Conservation (phyloP, 371 early-diverging fungal genomes). For the Dinochytrium kinnereticum region DNA sequence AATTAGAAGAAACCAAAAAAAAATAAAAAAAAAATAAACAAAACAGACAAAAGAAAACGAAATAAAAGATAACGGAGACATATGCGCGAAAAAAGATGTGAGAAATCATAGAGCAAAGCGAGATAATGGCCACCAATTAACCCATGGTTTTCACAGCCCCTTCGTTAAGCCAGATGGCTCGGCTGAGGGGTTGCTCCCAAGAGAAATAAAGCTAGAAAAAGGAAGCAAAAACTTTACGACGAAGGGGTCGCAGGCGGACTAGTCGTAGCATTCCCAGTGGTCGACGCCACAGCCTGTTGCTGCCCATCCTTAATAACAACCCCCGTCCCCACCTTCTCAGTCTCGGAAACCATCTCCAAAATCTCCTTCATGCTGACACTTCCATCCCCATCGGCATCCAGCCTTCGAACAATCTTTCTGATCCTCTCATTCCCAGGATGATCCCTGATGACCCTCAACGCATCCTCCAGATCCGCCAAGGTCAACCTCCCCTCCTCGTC, state of each 20-base stretch:
- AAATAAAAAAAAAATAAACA: too few species aligned
- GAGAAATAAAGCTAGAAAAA: too few species aligned
- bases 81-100: too few species aligned
- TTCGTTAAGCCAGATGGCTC: too few species aligned
- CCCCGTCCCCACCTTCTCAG: conserved; percentile 43
- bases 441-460: conserved; percentile 65
- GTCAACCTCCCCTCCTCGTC: conserved; percentile 62
- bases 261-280: background rate
- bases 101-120: too few species aligned
- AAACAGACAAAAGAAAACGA: too few species aligned
- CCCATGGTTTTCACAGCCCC: too few species aligned
- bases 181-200: too few species aligned
- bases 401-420: conserved; percentile 66
- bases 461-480: conserved; percentile 65
- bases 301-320: conserved; percentile 27
- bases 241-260: background rate
- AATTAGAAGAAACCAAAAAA: too few species aligned
- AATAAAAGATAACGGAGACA: too few species aligned
- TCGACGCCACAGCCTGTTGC: background rate
- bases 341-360: conserved; percentile 41
- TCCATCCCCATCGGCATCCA: conserved; percentile 69
- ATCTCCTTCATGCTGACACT: conserved; percentile 51
- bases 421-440: conserved; percentile 68
- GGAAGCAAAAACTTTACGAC: too few species aligned
- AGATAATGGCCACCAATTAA: too few species aligned